Percentiles rank a stretch among this genome's conserved stretches.
Evolutionary conservation across 208 protist species (phyloP).

Genomic region (Endotrypanum monterogeii): DNA sequence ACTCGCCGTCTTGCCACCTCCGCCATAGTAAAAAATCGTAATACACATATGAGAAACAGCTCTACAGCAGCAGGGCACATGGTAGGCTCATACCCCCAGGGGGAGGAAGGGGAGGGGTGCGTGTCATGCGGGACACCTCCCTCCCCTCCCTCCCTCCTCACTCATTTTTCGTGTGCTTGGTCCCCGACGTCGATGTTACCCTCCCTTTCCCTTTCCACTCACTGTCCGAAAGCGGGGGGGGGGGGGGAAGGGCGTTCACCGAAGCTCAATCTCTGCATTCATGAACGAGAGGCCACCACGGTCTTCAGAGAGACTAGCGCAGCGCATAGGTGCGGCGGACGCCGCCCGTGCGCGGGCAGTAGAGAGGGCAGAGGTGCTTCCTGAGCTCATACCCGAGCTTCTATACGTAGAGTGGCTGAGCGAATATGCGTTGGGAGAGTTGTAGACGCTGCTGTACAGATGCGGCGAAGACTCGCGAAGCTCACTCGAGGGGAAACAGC

Average conservation of each 20-base stretch:
- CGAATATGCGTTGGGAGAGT: constrained; percentile 15
- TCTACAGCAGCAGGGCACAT: too few relatives aligned
- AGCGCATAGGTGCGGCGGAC: constrained; percentile 10
- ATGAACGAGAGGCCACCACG: constrained; percentile 5
- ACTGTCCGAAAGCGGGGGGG: too few relatives aligned
- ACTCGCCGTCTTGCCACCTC: too few relatives aligned
- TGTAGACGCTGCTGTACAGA: constrained; percentile 23
- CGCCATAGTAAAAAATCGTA: too few relatives aligned
- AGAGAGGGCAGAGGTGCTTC: constrained; percentile 9
- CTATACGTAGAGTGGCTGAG: background rate
- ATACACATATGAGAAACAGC: too few relatives aligned
- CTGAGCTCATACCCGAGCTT: background rate
- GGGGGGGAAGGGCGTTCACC: constrained; percentile 7
- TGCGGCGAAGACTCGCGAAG: constrained; percentile 21
- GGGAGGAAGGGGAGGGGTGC: too few relatives aligned
- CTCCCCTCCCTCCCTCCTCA: too few relatives aligned
- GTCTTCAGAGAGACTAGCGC: constrained; percentile 17
- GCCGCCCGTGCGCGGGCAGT: background rate
- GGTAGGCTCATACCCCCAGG: too few relatives aligned
- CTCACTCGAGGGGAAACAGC: constrained; percentile 69
- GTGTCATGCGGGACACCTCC: too few relatives aligned
- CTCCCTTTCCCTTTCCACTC: too few relatives aligned
- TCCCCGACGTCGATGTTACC: too few relatives aligned
- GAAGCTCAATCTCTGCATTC: constrained; percentile 24
- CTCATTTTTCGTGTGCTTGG: too few relatives aligned